Conservation (phyloP, 768 basidiomycete genomes). For the Kwoniella newhampshirensis region DNA sequence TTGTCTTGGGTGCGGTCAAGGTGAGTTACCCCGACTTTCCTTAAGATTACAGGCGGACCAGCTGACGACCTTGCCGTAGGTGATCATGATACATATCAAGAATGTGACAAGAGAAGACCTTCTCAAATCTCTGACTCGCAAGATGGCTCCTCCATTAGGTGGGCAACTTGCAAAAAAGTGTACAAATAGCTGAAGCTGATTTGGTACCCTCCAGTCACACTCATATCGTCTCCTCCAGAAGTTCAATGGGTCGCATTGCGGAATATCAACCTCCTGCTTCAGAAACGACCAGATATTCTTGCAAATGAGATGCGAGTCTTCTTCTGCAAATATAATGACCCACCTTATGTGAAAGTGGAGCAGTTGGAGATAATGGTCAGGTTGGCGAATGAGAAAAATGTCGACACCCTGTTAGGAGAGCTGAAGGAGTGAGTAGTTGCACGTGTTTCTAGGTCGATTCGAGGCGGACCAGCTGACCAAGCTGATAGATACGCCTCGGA, state of each 20-base stretch:
- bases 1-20: slow-evolving; percentile 95
- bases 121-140: slow-evolving; percentile 77
- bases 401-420: slow-evolving; percentile 91
- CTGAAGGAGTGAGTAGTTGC: slow-evolving; percentile 81
- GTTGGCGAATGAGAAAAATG: slow-evolving; percentile 83
- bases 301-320: slow-evolving; percentile 98
- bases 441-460: no score
- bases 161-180: slow-evolving; percentile 16
- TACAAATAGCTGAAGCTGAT: not conserved
- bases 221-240: slow-evolving; percentile 93
- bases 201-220: slow-evolving; percentile 66
- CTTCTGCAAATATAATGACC: slow-evolving; percentile 99
- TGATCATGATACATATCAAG: slow-evolving; percentile 96
- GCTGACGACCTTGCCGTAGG: slow-evolving; percentile 57
- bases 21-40: slow-evolving; percentile 57
- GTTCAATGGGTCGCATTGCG: slow-evolving; percentile 98
- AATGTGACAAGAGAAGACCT: slow-evolving; percentile 77
- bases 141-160: slow-evolving; percentile 89
- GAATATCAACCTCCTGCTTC: slow-evolving; percentile 93
- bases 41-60: not conserved
- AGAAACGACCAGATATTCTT: slow-evolving; percentile 85
- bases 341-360: slow-evolving; percentile 97
- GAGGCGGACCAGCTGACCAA: slow-evolving; percentile 2
- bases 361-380: slow-evolving; percentile 98
- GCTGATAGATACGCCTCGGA: slow-evolving; percentile 81